Evolutionary conservation across 495 filamentous ascomycete species (phyloP).

Genomic region (Aspergillus campestris): DNA sequence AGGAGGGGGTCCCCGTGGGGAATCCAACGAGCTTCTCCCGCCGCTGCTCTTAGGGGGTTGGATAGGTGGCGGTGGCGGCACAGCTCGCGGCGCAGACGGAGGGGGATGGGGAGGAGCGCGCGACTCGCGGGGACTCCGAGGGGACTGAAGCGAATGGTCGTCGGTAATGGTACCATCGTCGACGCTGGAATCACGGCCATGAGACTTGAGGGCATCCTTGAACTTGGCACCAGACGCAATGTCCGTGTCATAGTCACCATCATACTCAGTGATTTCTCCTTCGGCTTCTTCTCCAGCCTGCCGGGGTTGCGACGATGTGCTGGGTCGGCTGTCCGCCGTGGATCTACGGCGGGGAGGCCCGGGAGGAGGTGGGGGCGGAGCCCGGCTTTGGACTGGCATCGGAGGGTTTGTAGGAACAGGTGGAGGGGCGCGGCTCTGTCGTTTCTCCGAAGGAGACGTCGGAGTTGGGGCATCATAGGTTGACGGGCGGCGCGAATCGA

Average conservation of each 20-base stretch:
- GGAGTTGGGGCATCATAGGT: conserved; percentile 43
- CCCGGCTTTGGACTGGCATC: conserved; percentile 48
- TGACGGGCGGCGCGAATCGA: conserved; percentile 33
- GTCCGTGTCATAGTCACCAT: conserved; percentile 97
- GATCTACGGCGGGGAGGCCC: conserved; percentile 49
- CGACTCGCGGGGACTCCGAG: conserved; percentile 37
- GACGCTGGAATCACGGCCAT: conserved; percentile 67
- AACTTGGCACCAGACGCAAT: conserved; percentile 83
- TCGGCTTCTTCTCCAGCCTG: conserved; percentile 54
- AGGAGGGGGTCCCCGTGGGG: conserved; percentile 62
- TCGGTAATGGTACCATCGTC: conserved; percentile 49
- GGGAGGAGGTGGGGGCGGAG: conserved; percentile 75
- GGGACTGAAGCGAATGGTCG: conserved; percentile 41
- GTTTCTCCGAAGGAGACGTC: conserved; percentile 36
- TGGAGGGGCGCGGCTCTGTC: conserved; percentile 45
- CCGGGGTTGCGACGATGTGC: conserved; percentile 28
- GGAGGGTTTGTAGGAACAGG: conserved; percentile 41
- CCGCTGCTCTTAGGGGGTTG: conserved; percentile 36
- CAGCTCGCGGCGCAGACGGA: conserved; percentile 40
- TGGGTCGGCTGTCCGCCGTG: conserved; percentile 46
- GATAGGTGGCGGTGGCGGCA: conserved; percentile 46
- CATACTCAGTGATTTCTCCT: conserved; percentile 87
- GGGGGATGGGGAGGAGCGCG: conserved; percentile 54
- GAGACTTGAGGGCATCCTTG: conserved; percentile 83
- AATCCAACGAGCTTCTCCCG: conserved; percentile 51